A percentile compares a stretch with the other conserved stretches of the same genome.
phyloP scores from a whole-genome alignment of 768 basidiomycete species.

The Grammothele lineata region DNA sequence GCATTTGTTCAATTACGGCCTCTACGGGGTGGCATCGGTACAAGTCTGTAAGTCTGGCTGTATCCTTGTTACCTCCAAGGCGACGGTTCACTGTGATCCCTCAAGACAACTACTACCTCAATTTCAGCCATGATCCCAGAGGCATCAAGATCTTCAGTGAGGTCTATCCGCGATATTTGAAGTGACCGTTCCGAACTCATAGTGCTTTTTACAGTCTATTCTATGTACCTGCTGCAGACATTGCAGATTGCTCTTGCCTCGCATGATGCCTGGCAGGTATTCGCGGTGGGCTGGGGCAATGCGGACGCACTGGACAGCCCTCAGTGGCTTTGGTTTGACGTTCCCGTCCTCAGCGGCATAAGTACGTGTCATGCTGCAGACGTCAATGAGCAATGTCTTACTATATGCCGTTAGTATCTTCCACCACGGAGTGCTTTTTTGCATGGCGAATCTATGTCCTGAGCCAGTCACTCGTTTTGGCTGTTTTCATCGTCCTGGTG shows the following conservation, averaged over 20 bases:
- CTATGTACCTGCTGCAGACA: not conserved
- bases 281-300: slow-evolving; percentile 3
- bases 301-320: not conserved
- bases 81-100: not conserved
- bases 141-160: not conserved
- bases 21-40: not conserved
- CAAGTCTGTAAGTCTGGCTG: slow-evolving; percentile 3
- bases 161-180: not conserved
- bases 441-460: slow-evolving; percentile 10
- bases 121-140: not conserved
- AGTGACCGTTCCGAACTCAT: too few species aligned
- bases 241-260: not conserved
- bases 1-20: slow-evolving; percentile 2
- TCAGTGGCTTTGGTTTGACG: not conserved
- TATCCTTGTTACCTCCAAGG: too few species aligned
- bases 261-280: not conserved
- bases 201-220: not conserved
- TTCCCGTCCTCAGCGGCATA: not conserved
- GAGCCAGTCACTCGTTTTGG: not conserved
- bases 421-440: slow-evolving; percentile 9
- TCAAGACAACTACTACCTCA: not conserved
- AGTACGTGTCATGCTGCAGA: not conserved
- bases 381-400: not conserved
- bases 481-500: not conserved
- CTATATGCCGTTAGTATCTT: not conserved